Evolutionary conservation across 2,329 filamentous ascomycete species (phyloP), one percentile per base, ranked within the genome.

Genomic region (Arthrinium phaeospermum): DNA sequence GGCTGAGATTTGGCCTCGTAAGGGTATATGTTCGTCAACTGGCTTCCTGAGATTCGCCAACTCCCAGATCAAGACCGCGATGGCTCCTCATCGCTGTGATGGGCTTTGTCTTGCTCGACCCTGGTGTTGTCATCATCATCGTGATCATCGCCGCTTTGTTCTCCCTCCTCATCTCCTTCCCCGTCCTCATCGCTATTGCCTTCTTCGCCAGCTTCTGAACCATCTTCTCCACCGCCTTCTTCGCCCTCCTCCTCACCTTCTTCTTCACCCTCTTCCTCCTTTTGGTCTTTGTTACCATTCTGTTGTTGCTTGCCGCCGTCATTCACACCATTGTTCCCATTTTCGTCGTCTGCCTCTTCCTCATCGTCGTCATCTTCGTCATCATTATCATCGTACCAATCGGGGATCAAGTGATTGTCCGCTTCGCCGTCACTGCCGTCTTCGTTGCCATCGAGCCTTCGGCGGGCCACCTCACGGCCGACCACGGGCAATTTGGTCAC

Each of bases 391-490:
- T 81, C 76, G 47, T 80, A 74, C 81, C 82, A 85, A 0, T 79
- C 82, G 0, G 78, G 75, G 67, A 85, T 80, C 69, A 85, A 70
- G 13, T 81, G 79, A 73, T 86, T 86, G 70, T 85, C 83, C 0
- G 84, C 84, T 75, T 84, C 82, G 1, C 84, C 85, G 24, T 85
- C 82, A 2, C 81, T 81, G 1, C 79, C 79, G n/a, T 79, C 78
- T 10, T 81, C 81, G 47, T 79, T 80, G 0, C 79, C 77, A 1
- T 76, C 79, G 10, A 83, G 68, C 16, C 85, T 77, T 41, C 83
- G 79, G 64, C 81, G 78, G 0, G 85, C 84, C 0, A 83, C 83
- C 27, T 81, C 78, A 10, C 78, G 79, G 0, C 84, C 85, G 0
- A 86, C 80, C 0, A 86, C 78, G 0, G 85, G 85, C 13, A 86